Base-by-base conservation (phyloP, 202 grass and related monocot species). In the Elaeis oleifera region DNA sequence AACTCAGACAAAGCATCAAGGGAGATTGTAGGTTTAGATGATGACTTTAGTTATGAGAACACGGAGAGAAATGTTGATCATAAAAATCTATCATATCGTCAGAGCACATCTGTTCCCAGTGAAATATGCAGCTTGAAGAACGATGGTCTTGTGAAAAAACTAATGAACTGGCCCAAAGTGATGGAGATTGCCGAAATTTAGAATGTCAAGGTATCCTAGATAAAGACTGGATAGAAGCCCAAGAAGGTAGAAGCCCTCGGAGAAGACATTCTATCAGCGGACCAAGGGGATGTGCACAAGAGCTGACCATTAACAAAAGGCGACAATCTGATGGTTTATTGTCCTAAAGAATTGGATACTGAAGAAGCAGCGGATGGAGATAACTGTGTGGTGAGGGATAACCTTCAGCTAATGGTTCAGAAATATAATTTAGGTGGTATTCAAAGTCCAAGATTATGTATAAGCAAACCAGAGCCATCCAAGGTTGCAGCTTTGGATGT, bases 241-340 rank as follows among this genome's bases (percentile, higher is more conserved):
- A 68, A 72, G 80, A 89, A 79, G 69, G 53, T 1, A 71, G 77
- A 51, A 92, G 82, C 72, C 84, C 85, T 0, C 79, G 69, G 25
- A 79, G 94, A 15, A 86, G 94, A 70, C 88, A 97, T 54, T 97
- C 94, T 20, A 84, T 97, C 62, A 81, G 88, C 59, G 94, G 88
- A 20, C 56, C 79, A 80, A 89, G 92, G 67, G 74, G 79, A 62
- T 84, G 36, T 49, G 75, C 57, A 54, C 78, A 76, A 64, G 88
- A 89, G 2, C 72, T 77, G 54, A 86, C 39, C 44, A 59, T 80
- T 24, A 68, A 81, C 61, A 97, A 89, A 65, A 92, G 94, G 52
- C 55, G 94, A 23, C 94, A 92, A 89, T 97, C 94, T 64, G 88
- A 97, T 82, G 89, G 81, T 70, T 97, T 82, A 80, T 97, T 78